Evolutionary conservation across 2,329 filamentous ascomycete genomes (phyloP).

Genomic region (Stenocarpella maydis): DNA sequence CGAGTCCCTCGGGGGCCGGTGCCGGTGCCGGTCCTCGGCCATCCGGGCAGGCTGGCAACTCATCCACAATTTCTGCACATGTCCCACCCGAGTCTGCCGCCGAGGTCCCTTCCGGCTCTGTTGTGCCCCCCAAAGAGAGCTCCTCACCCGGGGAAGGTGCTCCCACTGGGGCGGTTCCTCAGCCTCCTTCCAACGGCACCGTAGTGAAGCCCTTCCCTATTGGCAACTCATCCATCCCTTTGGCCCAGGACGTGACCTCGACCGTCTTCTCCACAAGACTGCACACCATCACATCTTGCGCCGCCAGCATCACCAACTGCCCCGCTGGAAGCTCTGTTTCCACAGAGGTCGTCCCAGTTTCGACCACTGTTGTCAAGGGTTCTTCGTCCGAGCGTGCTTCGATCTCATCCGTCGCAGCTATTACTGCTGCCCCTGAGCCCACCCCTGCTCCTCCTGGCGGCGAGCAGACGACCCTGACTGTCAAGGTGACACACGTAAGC

Average conservation of each 20-base stretch:
- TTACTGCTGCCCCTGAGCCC: constrained; percentile 24
- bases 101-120: constrained; percentile 13
- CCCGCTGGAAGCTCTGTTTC: constrained; percentile 37
- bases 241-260: constrained; percentile 33
- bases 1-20: constrained; percentile 3
- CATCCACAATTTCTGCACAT: neutral
- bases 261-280: constrained; percentile 35
- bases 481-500: constrained; percentile 31
- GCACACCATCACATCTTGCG: constrained; percentile 40
- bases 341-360: constrained; percentile 35
- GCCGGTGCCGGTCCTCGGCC: constrained; percentile 21
- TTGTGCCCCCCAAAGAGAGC: constrained; percentile 7
- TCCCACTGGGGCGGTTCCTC: constrained; percentile 3
- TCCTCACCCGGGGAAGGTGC: neutral
- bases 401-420: constrained; percentile 22
- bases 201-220: constrained; percentile 21
- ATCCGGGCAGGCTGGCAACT: neutral
- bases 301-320: constrained; percentile 40
- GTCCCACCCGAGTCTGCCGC: constrained; percentile 3
- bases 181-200: constrained; percentile 12
- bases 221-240: constrained; percentile 18
- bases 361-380: constrained; percentile 29
- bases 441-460: constrained; percentile 8
- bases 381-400: constrained; percentile 21
- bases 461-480: constrained; percentile 35